Evolutionary conservation across 2,329 filamentous ascomycete genomes (phyloP), one percentile per base, ranked within the genome.

Genomic region (Westerdykella sp.): DNA sequence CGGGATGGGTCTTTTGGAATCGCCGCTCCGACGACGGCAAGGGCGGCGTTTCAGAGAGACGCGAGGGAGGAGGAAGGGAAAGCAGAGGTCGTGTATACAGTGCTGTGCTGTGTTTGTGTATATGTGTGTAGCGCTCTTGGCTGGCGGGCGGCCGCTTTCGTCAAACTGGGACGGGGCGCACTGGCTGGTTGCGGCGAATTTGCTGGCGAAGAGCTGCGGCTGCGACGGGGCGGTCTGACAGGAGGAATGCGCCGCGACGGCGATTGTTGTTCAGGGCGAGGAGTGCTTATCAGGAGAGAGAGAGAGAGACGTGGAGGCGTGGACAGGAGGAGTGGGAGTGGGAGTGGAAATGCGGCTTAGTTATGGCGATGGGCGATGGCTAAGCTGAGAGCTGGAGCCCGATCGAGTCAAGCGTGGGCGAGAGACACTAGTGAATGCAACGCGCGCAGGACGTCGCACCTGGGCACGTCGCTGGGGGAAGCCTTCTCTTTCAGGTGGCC

Each of bases 361-460:
- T 35, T 9, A 11, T 35, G n/a, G 32, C n/a, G 35, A 43, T 37
- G 43, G 10, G 23, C 5, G 37, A 43, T 46, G 15, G 25, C 28
- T 43, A 39, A 48, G 48, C 46, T 42, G 43, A 40, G 35, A 16
- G 10, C 32, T 4, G 10, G 9, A 11, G 12, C 38, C 40, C 40
- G 45, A 28, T 41, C 41, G 40, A 42, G 48, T 31, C 43, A 46
- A 48, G 48, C 35, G 25, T n/a, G 35, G 39, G 5, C 23, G 34
- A 31, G 16, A 46, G 37, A 37, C 32, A 6, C 18, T 21, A 21
- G 18, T 21, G 18, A 21, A 21, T 21, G 18, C 18, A 21, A 21
- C 18, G 18, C 18, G 18, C 18, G 18, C 18, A 21, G 18, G 18
- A 21, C 18, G 18, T 21, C 18, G 18, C 18, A 21, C 18, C 4